Conservation (phyloP, 2,329 filamentous ascomycete species). For the Xylariaceae sp. region DNA sequence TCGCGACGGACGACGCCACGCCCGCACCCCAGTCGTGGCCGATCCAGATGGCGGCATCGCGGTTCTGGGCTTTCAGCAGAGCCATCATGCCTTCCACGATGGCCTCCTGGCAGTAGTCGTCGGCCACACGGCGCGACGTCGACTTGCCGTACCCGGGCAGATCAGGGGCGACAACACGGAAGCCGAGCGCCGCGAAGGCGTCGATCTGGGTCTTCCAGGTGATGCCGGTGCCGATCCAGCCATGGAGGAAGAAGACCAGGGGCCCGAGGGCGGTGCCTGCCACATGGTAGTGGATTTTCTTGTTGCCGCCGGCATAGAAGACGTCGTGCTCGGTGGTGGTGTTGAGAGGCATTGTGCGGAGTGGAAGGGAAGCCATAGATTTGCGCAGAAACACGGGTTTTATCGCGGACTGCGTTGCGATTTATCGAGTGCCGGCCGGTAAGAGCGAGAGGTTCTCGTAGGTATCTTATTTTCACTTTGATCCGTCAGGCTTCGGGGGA, state of each 20-base stretch:
- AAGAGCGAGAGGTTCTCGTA: too few relatives aligned
- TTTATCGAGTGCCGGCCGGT: too few relatives aligned
- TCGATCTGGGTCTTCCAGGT: slow-evolving; percentile 34
- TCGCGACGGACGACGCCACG: slow-evolving; percentile 28
- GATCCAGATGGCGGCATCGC: slow-evolving; percentile 44
- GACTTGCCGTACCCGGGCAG: slow-evolving; percentile 38
- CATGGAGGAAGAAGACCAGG: slow-evolving; percentile 36
- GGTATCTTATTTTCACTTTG: too few relatives aligned
- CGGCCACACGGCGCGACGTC: slow-evolving; percentile 30
- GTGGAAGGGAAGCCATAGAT: too few relatives aligned
- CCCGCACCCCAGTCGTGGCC: slow-evolving; percentile 43
- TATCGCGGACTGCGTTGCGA: too few relatives aligned
- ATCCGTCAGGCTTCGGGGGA: too few relatives aligned
- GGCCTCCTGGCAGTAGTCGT: slow-evolving; percentile 32
- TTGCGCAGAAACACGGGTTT: too few relatives aligned
- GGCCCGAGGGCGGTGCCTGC: slow-evolving; percentile 30
- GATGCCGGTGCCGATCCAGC: slow-evolving; percentile 35
- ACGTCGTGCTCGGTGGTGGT: slow-evolving; percentile 21
- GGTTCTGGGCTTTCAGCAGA: slow-evolving; percentile 30
- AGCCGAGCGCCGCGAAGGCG: slow-evolving; percentile 30
- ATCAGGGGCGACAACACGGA: slow-evolving; percentile 35
- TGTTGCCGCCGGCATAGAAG: slow-evolving; percentile 22
- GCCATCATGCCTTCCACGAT: slow-evolving; percentile 35
- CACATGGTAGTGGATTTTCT: slow-evolving; percentile 32
- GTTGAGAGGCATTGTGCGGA: too few relatives aligned